These are phyloP conservation scores for Mortierella sp. DNA, from an alignment of 371 early-diverging fungal genomes.

Conservation along the genomic window DNA sequence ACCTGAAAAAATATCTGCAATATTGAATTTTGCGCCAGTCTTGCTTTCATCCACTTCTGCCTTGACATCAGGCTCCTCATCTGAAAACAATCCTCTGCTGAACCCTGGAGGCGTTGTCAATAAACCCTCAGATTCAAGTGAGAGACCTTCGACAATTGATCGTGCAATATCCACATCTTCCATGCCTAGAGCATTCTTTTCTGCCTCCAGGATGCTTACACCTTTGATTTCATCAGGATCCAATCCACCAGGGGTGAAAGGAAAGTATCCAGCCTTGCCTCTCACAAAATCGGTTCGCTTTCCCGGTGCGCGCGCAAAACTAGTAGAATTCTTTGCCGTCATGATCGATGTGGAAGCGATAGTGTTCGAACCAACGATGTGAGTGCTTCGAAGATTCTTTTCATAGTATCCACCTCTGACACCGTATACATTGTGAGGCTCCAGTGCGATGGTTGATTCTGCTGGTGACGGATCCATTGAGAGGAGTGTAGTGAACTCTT, in stretches of 20 bases:
- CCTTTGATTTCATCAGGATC: constrained; percentile 51
- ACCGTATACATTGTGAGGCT: constrained; percentile 67
- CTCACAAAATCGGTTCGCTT: constrained; percentile 76
- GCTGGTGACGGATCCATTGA: constrained; percentile 63
- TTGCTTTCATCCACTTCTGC: background rate
- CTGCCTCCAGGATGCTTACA: constrained; percentile 23
- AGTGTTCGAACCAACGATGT: constrained; percentile 24
- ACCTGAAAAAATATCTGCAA: constrained; percentile 69
- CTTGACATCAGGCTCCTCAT: constrained; percentile 9
- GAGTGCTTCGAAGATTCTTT: constrained; percentile 52
- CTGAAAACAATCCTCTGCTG: constrained; percentile 64
- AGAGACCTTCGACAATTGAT: constrained; percentile 45
- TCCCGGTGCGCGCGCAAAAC: constrained; percentile 78
- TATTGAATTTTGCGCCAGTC: constrained; percentile 59
- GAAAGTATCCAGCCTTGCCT: constrained; percentile 78
- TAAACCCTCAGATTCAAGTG: constrained; percentile 46
- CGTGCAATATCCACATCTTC: constrained; percentile 64
- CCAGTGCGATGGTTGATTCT: constrained; percentile 56
- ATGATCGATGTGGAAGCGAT: constrained; percentile 54
- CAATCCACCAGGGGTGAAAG: constrained; percentile 83
- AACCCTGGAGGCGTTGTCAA: constrained; percentile 75
- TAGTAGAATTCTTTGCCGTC: constrained; percentile 80
- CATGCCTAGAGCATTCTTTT: constrained; percentile 56
- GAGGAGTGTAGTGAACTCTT: constrained; percentile 59
- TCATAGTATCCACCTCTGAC: constrained; percentile 63